Conservation (phyloP, 164 flowering plant genomes). For the Tetrastigma voinierianum region DNA sequence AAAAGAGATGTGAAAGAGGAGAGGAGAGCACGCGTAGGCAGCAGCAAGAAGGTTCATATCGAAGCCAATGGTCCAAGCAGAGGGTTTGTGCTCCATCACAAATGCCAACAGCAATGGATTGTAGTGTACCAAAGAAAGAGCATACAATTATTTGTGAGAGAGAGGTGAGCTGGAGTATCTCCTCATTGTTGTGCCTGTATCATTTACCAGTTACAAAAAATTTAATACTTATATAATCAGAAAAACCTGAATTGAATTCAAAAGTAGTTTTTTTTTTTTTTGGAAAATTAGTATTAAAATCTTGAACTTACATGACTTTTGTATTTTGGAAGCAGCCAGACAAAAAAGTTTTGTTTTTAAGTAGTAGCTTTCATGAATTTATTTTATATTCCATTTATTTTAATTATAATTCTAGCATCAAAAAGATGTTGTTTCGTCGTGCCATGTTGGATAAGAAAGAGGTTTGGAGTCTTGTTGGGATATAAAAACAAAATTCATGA, state of each 20-base stretch:
- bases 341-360: too few species aligned
- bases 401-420: too few species aligned
- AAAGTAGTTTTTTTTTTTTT: not conserved
- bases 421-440: too few species aligned
- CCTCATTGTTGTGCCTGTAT: slow-evolving; percentile 66
- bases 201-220: not conserved
- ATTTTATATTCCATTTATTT: too few species aligned
- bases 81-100: slow-evolving; percentile 63
- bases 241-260: not conserved
- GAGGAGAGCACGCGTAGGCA: slow-evolving; percentile 63
- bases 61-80: slow-evolving; percentile 80
- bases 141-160: slow-evolving; percentile 75
- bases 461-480: too few species aligned
- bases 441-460: too few species aligned
- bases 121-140: slow-evolving; percentile 81
- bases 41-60: slow-evolving; percentile 96
- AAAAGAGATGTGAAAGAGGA: slow-evolving; percentile 9
- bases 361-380: too few species aligned
- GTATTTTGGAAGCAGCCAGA: too few species aligned
- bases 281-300: too few species aligned
- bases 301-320: too few species aligned
- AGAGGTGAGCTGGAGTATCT: slow-evolving; percentile 67
- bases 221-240: not conserved
- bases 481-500: too few species aligned
- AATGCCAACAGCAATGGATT: slow-evolving; percentile 81